Conservation (phyloP, 441 rosid genomes). For the Flueggea neowawraea region DNA sequence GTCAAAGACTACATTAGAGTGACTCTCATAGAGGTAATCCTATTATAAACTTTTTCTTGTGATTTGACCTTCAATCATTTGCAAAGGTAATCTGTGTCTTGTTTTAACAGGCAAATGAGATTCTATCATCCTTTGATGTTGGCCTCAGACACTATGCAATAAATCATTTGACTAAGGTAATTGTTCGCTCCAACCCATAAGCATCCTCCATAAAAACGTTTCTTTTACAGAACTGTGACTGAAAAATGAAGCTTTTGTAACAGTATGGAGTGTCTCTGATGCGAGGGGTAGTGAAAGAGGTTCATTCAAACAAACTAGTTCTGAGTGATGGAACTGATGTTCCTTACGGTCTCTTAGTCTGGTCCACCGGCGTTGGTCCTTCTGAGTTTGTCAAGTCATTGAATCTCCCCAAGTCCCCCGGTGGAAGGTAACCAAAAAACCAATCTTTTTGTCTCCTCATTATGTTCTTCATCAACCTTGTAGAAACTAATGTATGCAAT, state of each 20-base stretch:
- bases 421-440: constrained; percentile 61
- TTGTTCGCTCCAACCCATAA: not conserved
- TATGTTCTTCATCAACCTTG: no score
- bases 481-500: no score
- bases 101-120: constrained; percentile 69
- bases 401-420: constrained; percentile 72
- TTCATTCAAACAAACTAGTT: constrained; percentile 64
- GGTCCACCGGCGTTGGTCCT: constrained; percentile 98
- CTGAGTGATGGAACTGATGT: constrained; percentile 75
- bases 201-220: no score
- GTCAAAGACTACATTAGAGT: constrained; percentile 74
- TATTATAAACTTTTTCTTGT: not conserved
- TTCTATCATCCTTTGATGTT: constrained; percentile 83
- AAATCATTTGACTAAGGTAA: constrained; percentile 78
- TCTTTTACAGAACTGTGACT: not conserved
- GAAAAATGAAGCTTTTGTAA: constrained; percentile 11
- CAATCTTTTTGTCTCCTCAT: no score
- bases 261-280: constrained; percentile 79
- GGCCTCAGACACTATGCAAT: constrained; percentile 77
- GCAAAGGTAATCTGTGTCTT: not conserved
- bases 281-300: constrained; percentile 86
- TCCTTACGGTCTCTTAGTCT: constrained; percentile 85
- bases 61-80: not conserved
- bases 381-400: constrained; percentile 73
- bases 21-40: constrained; percentile 80